phyloP scores from a whole-genome alignment of 441 rosid species.

The Lepidium campestre region DNA sequence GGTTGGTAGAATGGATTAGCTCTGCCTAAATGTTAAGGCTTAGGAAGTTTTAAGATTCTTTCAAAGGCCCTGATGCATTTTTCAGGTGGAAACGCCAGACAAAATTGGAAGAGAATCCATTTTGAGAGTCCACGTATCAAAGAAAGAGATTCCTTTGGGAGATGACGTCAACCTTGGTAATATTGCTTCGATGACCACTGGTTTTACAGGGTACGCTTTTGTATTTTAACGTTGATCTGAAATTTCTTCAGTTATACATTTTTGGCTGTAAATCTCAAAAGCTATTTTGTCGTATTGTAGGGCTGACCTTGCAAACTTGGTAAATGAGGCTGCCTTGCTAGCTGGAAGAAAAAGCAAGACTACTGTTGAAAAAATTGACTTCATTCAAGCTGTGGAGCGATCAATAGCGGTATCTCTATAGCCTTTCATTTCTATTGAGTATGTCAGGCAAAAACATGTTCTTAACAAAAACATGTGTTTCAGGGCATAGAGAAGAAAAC shows the following conservation, averaged over 20 bases:
- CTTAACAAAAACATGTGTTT: neutral
- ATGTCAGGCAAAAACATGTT: neutral
- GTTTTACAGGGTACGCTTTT: conserved; percentile 78
- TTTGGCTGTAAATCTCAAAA: neutral
- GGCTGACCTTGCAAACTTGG: conserved; percentile 97
- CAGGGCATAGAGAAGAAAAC: conserved; percentile 99
- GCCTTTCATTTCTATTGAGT: neutral
- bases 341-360: conserved; percentile 87
- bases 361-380: conserved; percentile 76
- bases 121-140: conserved; percentile 70
- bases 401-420: conserved; percentile 70
- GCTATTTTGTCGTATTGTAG: conserved; percentile 34
- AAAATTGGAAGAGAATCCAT: conserved; percentile 92
- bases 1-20: conserved; percentile 44
- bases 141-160: conserved; percentile 84
- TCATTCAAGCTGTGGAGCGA: conserved; percentile 93
- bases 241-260: neutral
- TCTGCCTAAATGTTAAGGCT: conserved; percentile 39
- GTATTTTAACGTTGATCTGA: neutral
- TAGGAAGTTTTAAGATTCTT: conserved; percentile 41
- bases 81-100: conserved; percentile 93
- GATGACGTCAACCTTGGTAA: conserved; percentile 62
- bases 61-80: neutral
- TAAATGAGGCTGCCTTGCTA: conserved; percentile 95
- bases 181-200: conserved; percentile 95